A percentile compares a stretch with the other conserved stretches of the same genome.
Conservation (phyloP, 331 rosid species). For the Malus hybrid region DNA sequence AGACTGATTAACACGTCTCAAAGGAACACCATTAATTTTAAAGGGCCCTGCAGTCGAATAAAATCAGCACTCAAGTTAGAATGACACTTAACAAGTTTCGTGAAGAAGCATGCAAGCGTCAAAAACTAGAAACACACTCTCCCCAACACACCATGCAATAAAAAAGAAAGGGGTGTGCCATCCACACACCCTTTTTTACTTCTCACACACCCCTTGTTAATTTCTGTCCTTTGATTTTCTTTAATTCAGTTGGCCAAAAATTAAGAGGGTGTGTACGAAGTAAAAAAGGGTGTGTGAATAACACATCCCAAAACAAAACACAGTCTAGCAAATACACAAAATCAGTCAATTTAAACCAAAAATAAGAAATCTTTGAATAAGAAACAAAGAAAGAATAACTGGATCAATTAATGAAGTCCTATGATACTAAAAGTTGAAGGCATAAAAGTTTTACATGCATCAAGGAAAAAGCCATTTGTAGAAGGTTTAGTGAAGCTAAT, state of each 20-base stretch:
- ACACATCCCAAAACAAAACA: too few relatives aligned
- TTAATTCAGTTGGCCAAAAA: too few relatives aligned
- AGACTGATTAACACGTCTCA: conserved; percentile 26
- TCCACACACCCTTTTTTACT: too few relatives aligned
- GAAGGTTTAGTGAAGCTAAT: not conserved
- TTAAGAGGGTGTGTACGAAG: too few relatives aligned
- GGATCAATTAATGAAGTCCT: not conserved
- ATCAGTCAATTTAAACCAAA: not conserved
- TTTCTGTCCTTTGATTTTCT: too few relatives aligned
- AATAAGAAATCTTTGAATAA: not conserved
- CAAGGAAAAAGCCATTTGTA: not conserved
- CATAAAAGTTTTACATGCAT: not conserved
- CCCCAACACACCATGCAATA: not conserved
- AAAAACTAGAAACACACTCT: not conserved
- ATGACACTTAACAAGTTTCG: not conserved
- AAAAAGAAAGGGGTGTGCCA: not conserved
- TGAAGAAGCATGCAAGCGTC: not conserved
- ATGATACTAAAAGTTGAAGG: not conserved
- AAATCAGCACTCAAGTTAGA: not conserved
- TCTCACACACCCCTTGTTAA: too few relatives aligned
- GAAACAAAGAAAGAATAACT: not conserved
- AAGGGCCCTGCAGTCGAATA: conserved; percentile 20
- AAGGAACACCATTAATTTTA: conserved; percentile 28
- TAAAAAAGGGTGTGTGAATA: too few relatives aligned
- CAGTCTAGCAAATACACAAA: not conserved